Percentiles rank a stretch among this genome's conserved stretches.
Conservation (phyloP, 495 filamentous ascomycete genomes). For the Aspergillus saccharolyticus region DNA sequence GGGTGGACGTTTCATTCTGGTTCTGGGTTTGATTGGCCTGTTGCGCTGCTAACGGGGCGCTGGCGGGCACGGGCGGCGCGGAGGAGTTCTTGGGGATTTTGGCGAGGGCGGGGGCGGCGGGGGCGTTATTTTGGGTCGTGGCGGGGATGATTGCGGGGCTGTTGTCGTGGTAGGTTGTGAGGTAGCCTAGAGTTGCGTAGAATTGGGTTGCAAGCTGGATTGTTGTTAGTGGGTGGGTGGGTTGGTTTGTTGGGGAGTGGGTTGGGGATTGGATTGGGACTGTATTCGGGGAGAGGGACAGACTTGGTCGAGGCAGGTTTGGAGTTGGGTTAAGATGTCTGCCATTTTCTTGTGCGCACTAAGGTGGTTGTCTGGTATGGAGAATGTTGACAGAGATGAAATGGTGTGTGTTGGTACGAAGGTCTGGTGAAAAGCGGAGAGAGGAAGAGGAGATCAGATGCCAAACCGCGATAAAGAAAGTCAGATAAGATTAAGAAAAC, state of each 20-base stretch:
- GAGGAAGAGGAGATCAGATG: neutral
- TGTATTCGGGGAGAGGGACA: slow-evolving; percentile 2
- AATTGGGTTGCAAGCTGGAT: slow-evolving; percentile 80
- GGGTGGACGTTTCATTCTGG: slow-evolving; percentile 28
- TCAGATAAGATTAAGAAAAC: no score
- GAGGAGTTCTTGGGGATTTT: slow-evolving; percentile 40
- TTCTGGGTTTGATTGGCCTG: slow-evolving; percentile 1
- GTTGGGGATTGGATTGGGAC: slow-evolving; percentile 4
- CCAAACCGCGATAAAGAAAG: neutral
- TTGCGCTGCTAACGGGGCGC: slow-evolving; percentile 23
- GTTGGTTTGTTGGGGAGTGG: slow-evolving; percentile 7
- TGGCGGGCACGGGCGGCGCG: slow-evolving; percentile 38
- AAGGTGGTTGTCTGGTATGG: no score
- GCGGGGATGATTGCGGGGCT: slow-evolving; percentile 57
- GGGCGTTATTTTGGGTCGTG: slow-evolving; percentile 51
- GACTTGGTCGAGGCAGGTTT: slow-evolving; percentile 92
- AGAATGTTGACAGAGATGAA: no score
- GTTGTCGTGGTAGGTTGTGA: slow-evolving; percentile 75
- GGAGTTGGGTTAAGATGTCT: slow-evolving; percentile 87
- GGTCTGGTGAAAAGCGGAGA: neutral
- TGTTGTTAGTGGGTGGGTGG: slow-evolving; percentile 3
- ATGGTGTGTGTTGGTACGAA: neutral
- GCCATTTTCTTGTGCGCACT: no score
- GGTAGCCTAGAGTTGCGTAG: slow-evolving; percentile 78
- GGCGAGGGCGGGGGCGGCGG: slow-evolving; percentile 43